phyloP scores from a whole-genome alignment of 768 basidiomycete genomes.

The Bullera alba region DNA sequence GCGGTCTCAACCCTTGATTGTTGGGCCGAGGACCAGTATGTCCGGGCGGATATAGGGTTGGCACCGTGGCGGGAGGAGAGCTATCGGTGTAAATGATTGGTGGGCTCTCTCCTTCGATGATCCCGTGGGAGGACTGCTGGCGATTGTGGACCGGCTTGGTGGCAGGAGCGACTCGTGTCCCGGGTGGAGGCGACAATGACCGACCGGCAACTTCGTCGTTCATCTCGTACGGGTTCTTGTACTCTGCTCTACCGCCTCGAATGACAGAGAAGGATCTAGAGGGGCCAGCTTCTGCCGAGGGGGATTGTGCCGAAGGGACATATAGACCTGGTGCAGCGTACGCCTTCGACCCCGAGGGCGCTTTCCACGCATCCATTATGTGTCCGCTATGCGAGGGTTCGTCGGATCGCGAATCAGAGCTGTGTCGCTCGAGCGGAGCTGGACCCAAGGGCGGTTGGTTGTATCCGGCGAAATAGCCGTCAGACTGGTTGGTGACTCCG shows the following conservation, averaged over 20 bases:
- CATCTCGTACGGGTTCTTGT: constrained; percentile 63
- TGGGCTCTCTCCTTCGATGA: constrained; percentile 8
- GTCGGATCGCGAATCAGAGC: constrained; percentile 51
- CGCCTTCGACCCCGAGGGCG: constrained; percentile 5
- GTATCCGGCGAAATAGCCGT: constrained; percentile 17
- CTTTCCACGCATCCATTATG: constrained; percentile 86
- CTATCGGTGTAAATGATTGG: no score
- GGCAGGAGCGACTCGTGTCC: not conserved
- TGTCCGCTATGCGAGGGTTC: constrained; percentile 61
- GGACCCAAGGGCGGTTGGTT: constrained; percentile 28
- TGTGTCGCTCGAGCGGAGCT: constrained; percentile 14
- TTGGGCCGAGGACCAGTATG: constrained; percentile 10
- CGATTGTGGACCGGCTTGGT: constrained; percentile 12
- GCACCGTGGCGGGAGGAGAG: constrained; percentile 1
- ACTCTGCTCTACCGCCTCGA: constrained; percentile 79
- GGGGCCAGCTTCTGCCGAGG: constrained; percentile 15
- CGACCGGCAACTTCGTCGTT: not conserved
- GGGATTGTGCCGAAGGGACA: constrained; percentile 14
- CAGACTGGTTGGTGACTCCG: not conserved
- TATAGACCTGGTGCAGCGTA: constrained; percentile 9
- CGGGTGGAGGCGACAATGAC: not conserved
- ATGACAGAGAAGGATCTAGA: constrained; percentile 74
- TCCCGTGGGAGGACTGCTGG: constrained; percentile 10
- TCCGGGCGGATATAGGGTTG: constrained; percentile 6
- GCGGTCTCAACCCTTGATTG: constrained; percentile 23